A percentile compares a stretch with the other conserved stretches of the same genome.
phyloP scores from a whole-genome alignment of 495 filamentous ascomycete genomes.

The Antarctomyces pellizariae region DNA sequence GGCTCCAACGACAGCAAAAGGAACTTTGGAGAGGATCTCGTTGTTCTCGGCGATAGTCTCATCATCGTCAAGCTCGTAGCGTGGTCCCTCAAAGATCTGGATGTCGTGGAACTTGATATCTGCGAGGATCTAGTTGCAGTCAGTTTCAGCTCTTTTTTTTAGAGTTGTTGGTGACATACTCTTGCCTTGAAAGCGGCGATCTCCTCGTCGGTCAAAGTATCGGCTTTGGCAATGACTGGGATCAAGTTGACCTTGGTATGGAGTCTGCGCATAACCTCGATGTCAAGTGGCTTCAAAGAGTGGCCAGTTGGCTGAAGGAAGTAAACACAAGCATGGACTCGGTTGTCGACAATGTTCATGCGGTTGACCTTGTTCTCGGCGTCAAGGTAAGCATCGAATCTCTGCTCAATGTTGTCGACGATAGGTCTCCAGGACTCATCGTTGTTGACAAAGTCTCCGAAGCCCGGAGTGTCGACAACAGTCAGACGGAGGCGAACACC shows the following conservation, averaged over 20 bases:
- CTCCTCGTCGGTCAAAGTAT: slow-evolving; percentile 95
- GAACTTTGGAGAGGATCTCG: slow-evolving; percentile 99
- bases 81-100: slow-evolving; percentile 95
- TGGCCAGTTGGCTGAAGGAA: slow-evolving; percentile 98
- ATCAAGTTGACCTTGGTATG: slow-evolving; percentile 99
- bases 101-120: slow-evolving; percentile 93
- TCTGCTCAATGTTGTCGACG: slow-evolving; percentile 97
- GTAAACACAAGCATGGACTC: slow-evolving; percentile 95
- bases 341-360: slow-evolving; percentile 98
- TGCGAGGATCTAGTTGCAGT: slow-evolving; percentile 56
- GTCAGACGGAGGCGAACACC: slow-evolving; percentile 92
- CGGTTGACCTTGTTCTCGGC: slow-evolving; percentile 99
- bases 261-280: slow-evolving; percentile 95
- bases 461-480: slow-evolving; percentile 93
- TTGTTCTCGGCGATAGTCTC: slow-evolving; percentile 99
- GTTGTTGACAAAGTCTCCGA: slow-evolving; percentile 99
- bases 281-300: slow-evolving; percentile 96
- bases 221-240: slow-evolving; percentile 93
- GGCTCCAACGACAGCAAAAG: slow-evolving; percentile 92
- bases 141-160: neutral
- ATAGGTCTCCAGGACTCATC: slow-evolving; percentile 98
- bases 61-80: slow-evolving; percentile 95
- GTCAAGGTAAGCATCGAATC: slow-evolving; percentile 93
- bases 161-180: slow-evolving; percentile 29
- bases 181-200: slow-evolving; percentile 81